Evolutionary conservation across 176 grass and related monocot genomes (phyloP), one percentile per base, ranked within the genome.

Genomic region (Zea luxurians): DNA sequence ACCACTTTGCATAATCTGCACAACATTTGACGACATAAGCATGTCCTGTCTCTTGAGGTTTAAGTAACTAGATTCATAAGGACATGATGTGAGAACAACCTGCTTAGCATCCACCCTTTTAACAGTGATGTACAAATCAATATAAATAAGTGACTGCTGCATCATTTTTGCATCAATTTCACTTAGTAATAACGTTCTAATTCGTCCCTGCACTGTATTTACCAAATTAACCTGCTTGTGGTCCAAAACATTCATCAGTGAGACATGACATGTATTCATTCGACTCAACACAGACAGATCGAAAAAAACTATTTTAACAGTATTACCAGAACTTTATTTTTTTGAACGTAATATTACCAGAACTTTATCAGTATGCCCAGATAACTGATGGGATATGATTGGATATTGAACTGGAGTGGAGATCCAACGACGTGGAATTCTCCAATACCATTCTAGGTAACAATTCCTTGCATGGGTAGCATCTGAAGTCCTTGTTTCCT

Each of bases 371-470:
- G n/a, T 46, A 11, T 82, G 60, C 15, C 37, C 68, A 40, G 49
- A 76, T 10, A 76, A 63, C 45, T 70, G 74, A 74, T 68, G 62
- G 16, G 83, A 41, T 82, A 89, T 85, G 17, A 78, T 21, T 0
- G 87, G 87, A 46, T 78, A 70, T 7, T 89, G 73, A 68, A 89
- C 87, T 7, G 73, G 83, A 66, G 83, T 82, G 20, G 87, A 82
- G 37, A 85, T 89, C 78, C 82, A 89, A 72, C 87, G 48, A 47
- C 73, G 78, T 34, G 73, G 85, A 66, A 89, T 78, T 67, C 13
- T 62, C 83, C 82, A 85, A 50, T 85, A 89, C 83, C 78, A 85
- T 52, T 88, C 47, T 57, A 88, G 68, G 40, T 88, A 88, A 80
- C 34, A 46, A 68, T 88, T 88, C 65, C 86, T 88, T 88, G 71